A percentile compares a stretch with the other conserved stretches of the same genome.
These are phyloP conservation scores for Alnus rubra DNA, from an alignment of 306 rosid species.

Conservation along the genomic window DNA sequence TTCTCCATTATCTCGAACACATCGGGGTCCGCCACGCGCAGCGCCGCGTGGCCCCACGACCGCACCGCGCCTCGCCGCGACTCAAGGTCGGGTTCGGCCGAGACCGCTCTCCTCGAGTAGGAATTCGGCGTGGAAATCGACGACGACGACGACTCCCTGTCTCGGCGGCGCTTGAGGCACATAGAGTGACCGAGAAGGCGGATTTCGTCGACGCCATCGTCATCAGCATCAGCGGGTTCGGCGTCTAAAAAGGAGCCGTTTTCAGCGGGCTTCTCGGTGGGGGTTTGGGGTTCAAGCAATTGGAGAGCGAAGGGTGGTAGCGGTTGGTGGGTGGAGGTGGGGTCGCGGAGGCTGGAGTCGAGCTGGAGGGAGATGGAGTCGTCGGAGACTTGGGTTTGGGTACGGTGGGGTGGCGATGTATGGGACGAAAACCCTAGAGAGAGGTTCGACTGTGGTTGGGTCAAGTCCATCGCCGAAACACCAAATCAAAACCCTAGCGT, in stretches of 20 bases:
- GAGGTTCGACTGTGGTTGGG: constrained; percentile 58
- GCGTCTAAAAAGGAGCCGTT: constrained; percentile 28
- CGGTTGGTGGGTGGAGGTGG: constrained; percentile 42
- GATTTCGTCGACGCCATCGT: constrained; percentile 73
- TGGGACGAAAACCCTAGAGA: constrained; percentile 68
- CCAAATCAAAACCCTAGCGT: background rate
- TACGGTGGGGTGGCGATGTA: constrained; percentile 57
- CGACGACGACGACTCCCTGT: constrained; percentile 56
- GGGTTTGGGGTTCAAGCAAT: constrained; percentile 57
- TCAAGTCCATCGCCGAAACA: constrained; percentile 49
- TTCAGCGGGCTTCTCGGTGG: constrained; percentile 26
- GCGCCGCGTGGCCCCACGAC: constrained; percentile 69
- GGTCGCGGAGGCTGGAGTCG: constrained; percentile 58
- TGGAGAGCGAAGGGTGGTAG: constrained; percentile 66
- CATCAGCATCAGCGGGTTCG: constrained; percentile 35
- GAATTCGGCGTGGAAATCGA: constrained; percentile 10
- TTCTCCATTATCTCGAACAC: constrained; percentile 71
- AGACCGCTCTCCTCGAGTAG: constrained; percentile 33
- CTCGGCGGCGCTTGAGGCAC: constrained; percentile 79
- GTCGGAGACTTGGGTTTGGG: constrained; percentile 48
- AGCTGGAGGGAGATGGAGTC: constrained; percentile 70
- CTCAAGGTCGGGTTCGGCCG: constrained; percentile 55
- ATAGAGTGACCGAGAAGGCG: constrained; percentile 83
- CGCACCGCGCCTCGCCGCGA: constrained; percentile 58
- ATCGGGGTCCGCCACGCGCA: constrained; percentile 68